Evolutionary conservation across 2,329 filamentous ascomycete genomes (phyloP).

Genomic region (Aureobasidium sp.): DNA sequence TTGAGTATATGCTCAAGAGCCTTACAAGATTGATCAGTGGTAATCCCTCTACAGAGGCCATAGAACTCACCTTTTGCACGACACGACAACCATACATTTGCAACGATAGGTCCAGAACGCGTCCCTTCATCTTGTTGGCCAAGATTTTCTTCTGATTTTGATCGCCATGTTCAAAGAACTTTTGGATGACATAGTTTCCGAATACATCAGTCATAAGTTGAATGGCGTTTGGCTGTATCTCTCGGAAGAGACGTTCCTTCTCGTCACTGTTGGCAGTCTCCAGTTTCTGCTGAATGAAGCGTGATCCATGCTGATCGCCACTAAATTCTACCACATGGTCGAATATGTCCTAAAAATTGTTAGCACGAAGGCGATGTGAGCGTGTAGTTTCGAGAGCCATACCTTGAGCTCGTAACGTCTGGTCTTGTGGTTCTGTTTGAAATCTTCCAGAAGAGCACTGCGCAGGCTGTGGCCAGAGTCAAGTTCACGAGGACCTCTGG

Average conservation of each 20-base stretch:
- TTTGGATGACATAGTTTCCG: conserved; percentile 97
- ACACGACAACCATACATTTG: conserved; percentile 94
- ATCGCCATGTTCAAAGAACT: conserved; percentile 93
- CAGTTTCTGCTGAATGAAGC: conserved; percentile 91
- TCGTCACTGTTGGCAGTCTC: conserved; percentile 92
- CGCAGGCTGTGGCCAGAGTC: conserved; percentile 44
- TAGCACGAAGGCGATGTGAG: background rate
- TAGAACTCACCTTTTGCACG: conserved; percentile 69
- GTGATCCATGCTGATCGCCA: conserved; percentile 89
- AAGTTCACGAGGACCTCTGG: conserved; percentile 4
- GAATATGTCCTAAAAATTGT: conserved; percentile 61
- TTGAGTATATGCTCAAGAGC: conserved; percentile 83
- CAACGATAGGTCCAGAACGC: conserved; percentile 69
- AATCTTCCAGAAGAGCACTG: conserved; percentile 72
- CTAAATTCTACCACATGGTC: conserved; percentile 87
- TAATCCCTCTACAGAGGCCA: no score
- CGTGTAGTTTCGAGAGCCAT: conserved; percentile 17
- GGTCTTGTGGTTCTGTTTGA: conserved; percentile 65
- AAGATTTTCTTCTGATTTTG: conserved; percentile 86
- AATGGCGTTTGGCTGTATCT: conserved; percentile 75
- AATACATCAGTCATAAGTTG: conserved; percentile 95
- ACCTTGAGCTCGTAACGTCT: conserved; percentile 74
- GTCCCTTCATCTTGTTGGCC: conserved; percentile 79
- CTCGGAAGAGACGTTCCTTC: conserved; percentile 82
- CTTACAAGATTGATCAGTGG: conserved; percentile 25